Base-by-base conservation (phyloP, 495 filamentous ascomycete genomes). In the Opeltia flavorubescens region DNA sequence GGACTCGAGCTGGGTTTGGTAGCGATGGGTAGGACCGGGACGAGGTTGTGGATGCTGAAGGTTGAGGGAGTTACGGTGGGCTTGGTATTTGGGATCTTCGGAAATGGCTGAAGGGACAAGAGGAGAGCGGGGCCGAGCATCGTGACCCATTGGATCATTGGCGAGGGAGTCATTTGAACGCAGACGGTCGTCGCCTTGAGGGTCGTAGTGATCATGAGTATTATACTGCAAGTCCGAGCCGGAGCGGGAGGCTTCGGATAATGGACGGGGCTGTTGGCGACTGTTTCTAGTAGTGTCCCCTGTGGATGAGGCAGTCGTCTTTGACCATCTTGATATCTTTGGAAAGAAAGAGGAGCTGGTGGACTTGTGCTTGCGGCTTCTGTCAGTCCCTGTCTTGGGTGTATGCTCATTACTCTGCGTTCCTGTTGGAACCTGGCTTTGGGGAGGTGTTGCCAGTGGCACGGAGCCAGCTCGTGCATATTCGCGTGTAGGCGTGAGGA, bases 251-350 rank as follows among this genome's bases (percentile, higher is more conserved):
- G 69, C 62, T 40, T 74, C 70, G 11, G 75, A 80, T 33, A 64
- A 66, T 13, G 74, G 68, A 13, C 69, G 70, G 43, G 74, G 66
- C 43, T 71, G 70, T 31, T 67, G 66, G 15, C 55, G 56, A 56
- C 66, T 76, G 54, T 67, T 71, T 48, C 74, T 68, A 51, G 68
- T 66, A 40, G 69, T 68, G 52, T 75, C 67, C 12, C 71, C 74
- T 49, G 71, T 69, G n/a, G 82, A 81, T 2, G 93, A 91, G 20
- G 88, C 74, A 4, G 91, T 96, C 18, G 91, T 95, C 63, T 91
- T 89, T 3, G 89, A 95, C 91, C 91, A 99, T 26, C 91, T 78
- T 11, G 93, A 96, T 49, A 95, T 84, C 63, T 89, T 94, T 21
- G 87, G 85, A 65, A 88, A 91, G 60, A 94, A 80, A 3, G 86